A percentile compares a stretch with the other conserved stretches of the same genome.
These are phyloP conservation scores for Amanita fuliginea DNA, from an alignment of 768 basidiomycete species.

Conservation along the genomic window DNA sequence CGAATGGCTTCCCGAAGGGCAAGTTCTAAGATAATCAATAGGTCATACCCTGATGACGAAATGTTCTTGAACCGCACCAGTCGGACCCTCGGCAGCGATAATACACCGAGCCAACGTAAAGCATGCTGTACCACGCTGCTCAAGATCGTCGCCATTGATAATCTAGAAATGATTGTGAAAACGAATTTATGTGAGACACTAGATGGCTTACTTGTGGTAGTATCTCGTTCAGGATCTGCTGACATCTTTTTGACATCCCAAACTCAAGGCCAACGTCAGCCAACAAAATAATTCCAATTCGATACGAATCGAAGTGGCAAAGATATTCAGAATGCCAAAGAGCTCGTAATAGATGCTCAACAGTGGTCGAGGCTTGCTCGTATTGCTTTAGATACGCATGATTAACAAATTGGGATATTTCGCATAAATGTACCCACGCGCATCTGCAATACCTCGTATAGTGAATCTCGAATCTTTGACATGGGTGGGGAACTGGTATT, in stretches of 20 bases:
- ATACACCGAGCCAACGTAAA: slow-evolving; percentile 68
- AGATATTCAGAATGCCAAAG: slow-evolving; percentile 79
- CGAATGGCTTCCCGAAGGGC: slow-evolving; percentile 45
- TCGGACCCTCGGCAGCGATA: slow-evolving; percentile 41
- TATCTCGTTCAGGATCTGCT: slow-evolving; percentile 60
- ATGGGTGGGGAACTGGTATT: slow-evolving; percentile 25
- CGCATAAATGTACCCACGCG: slow-evolving; percentile 22
- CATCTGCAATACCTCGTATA: slow-evolving; percentile 36
- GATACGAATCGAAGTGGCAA: slow-evolving; percentile 53
- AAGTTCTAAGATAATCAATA: slow-evolving; percentile 17
- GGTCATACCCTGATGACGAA: not conserved
- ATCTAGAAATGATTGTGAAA: slow-evolving; percentile 28
- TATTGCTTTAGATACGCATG: slow-evolving; percentile 31
- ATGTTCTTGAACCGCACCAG: slow-evolving; percentile 22
- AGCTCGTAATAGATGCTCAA: slow-evolving; percentile 58
- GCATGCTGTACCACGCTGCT: slow-evolving; percentile 67
- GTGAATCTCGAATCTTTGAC: slow-evolving; percentile 29
- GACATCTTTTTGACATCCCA: slow-evolving; percentile 58
- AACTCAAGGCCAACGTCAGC: slow-evolving; percentile 75
- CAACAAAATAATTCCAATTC: slow-evolving; percentile 58
- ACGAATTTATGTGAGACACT: not conserved
- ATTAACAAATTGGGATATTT: slow-evolving; percentile 4
- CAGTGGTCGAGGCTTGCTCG: slow-evolving; percentile 48
- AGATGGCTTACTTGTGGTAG: slow-evolving; percentile 58
- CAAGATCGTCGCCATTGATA: slow-evolving; percentile 59